phyloP scores from a whole-genome alignment of 2,329 filamentous ascomycete genomes.

The Chaetomium sp. region DNA sequence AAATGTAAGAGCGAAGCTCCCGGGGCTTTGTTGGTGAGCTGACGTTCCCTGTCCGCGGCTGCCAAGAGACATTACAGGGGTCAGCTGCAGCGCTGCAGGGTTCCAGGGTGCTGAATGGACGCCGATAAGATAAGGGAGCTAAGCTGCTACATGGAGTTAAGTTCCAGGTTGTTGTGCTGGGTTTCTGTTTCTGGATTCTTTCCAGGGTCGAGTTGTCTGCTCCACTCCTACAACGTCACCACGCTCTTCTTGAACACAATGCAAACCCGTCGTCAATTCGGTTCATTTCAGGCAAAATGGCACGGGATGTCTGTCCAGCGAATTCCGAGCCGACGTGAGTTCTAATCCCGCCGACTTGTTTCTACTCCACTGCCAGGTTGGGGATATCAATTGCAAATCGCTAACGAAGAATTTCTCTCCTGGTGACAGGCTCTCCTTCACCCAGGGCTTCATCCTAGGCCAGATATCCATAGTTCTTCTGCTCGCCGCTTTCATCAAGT shows the following conservation, averaged over 20 bases:
- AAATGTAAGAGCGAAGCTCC: background rate
- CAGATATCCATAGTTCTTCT: slow-evolving; percentile 91
- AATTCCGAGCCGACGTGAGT: slow-evolving; percentile 52
- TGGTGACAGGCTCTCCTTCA: slow-evolving; percentile 74
- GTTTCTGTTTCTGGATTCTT: background rate
- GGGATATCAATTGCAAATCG: background rate
- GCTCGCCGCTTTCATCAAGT: slow-evolving; percentile 95
- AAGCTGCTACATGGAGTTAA: too few species aligned
- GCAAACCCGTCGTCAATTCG: background rate
- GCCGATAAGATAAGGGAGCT: slow-evolving; percentile 32
- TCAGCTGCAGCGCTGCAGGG: slow-evolving; percentile 8
- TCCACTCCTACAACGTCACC: slow-evolving; percentile 10
- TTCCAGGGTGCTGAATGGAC: too few species aligned
- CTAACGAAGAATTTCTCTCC: slow-evolving; percentile 1
- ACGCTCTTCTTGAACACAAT: background rate
- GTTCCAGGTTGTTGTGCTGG: background rate
- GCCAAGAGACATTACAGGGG: slow-evolving; percentile 24
- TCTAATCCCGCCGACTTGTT: background rate
- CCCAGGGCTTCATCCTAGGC: slow-evolving; percentile 87
- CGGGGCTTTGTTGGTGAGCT: background rate
- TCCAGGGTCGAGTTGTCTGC: background rate
- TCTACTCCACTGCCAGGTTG: background rate
- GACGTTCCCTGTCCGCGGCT: slow-evolving; percentile 9
- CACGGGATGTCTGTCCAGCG: slow-evolving; percentile 46
- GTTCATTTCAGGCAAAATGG: slow-evolving; percentile 39